Percentiles rank a stretch among this genome's conserved stretches.
These are phyloP conservation scores for Papilionanthe hybrid DNA, from an alignment of 116 monocot genomes.

Conservation along the genomic window DNA sequence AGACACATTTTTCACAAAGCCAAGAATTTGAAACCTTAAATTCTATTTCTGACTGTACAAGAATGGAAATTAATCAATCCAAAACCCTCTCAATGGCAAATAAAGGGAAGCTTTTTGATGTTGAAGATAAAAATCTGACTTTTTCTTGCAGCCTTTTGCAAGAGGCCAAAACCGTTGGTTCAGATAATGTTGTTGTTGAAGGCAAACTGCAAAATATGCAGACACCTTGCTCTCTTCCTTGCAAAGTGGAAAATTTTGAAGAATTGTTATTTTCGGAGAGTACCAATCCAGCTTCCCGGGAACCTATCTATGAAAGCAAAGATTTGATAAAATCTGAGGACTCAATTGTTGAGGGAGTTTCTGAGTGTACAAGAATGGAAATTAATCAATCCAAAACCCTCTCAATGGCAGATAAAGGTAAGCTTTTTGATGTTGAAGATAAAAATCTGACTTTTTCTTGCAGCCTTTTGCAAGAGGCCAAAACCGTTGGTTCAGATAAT, in stretches of 20 bases:
- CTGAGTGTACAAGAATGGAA: neutral
- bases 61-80: neutral
- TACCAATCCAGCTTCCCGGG: neutral
- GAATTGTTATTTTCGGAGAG: neutral
- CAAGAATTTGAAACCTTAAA: neutral
- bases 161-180: neutral
- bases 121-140: neutral
- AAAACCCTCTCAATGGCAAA: neutral
- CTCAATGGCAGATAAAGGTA: neutral
- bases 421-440: neutral
- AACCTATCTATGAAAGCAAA: neutral
- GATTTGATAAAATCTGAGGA: neutral
- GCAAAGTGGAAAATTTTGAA: constrained; percentile 5
- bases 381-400: neutral
- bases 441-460: neutral
- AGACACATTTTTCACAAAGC: neutral
- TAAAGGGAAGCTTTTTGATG: neutral
- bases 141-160: neutral
- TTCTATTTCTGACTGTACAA: neutral
- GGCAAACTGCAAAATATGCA: neutral
- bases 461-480: neutral
- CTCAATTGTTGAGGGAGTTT: neutral
- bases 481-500: neutral
- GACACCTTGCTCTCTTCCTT: neutral
- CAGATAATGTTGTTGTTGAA: neutral